A percentile compares a stretch with the other conserved stretches of the same genome.
Evolutionary conservation across 441 rosid species (phyloP).

Genomic region (Pelargonium myrrhifolium): DNA sequence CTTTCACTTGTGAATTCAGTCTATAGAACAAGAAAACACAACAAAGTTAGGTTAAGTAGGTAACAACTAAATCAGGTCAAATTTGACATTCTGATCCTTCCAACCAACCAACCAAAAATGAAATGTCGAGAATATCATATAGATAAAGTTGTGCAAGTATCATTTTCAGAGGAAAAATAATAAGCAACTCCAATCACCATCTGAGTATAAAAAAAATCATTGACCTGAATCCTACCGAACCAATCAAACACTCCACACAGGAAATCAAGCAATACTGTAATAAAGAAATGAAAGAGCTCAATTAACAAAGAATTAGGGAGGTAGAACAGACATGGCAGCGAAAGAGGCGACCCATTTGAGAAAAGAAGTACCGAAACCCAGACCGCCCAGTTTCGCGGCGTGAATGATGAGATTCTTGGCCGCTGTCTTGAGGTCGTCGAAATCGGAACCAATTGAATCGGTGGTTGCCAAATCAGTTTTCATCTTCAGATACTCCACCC

Average conservation of each 20-base stretch:
- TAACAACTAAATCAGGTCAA: neutral
- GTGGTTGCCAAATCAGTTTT: constrained; percentile 39
- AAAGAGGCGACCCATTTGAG: constrained; percentile 67
- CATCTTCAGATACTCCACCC: constrained; percentile 54
- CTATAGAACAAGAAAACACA: neutral
- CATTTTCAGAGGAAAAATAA: too few relatives aligned
- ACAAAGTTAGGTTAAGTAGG: neutral
- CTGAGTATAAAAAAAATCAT: neutral
- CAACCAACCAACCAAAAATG: too few relatives aligned
- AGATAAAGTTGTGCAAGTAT: too few relatives aligned
- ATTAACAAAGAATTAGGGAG: neutral
- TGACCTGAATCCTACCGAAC: neutral
- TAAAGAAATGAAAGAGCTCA: neutral
- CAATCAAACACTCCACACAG: too few relatives aligned
- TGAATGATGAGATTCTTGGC: constrained; percentile 41
- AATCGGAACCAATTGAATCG: constrained; percentile 40
- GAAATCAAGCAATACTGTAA: neutral
- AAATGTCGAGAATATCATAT: too few relatives aligned
- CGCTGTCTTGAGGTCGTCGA: constrained; percentile 44
- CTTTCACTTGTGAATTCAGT: neutral
- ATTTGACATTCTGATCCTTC: too few relatives aligned
- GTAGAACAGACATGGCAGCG: constrained; percentile 56
- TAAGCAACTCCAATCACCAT: neutral
- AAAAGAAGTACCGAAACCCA: constrained; percentile 58
- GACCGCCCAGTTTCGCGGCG: constrained; percentile 47